Base-by-base conservation (phyloP, 176 grass and related monocot species). In the Zoysia japonica region DNA sequence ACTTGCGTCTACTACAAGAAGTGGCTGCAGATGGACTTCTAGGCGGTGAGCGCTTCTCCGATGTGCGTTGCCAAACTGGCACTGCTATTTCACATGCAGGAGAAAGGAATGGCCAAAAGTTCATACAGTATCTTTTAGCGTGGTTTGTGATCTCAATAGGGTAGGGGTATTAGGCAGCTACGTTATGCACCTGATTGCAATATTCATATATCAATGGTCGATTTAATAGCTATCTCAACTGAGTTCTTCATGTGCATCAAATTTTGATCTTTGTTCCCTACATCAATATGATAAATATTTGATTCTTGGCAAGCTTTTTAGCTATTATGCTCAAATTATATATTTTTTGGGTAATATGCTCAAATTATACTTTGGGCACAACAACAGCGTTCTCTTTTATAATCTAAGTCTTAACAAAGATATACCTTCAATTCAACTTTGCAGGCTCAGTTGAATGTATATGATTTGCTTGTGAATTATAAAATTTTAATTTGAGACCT, bases 1-100 rank as follows among this genome's bases (percentile, higher is more conserved):
- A 90, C 82, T n/a, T 93, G 91, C 47, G 70, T 80, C 35, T 93
- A 93, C 78, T 93, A 87, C 85, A 77, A 82, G 20, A 90, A 93
- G 62, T 93, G 91, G 87, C 78, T 93, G 40, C 68, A 88, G 63
- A 63, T 89, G 85, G 91, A 93, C 68, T 93, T 93, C 85, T 90
- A 93, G 85, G 36, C 12, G 42, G 65, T 60, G 77, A 84, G 71
- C 64, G 17, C 65, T 57, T 82, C 41, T 74, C 69, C 4, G 4
- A 9, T 65, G 13, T 40, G 9, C 5, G 62, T 60, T 59, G 49
- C 52, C 40, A 51, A 37, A 45, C 73, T 67, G 65, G 42, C 11
- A 6, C 17, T 17, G 15, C 20, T 70, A 19, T 42, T 47, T 28
- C 59, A 71, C 56, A 70, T 19, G 11, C 50, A 13, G 38, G 13